Percentiles rank a stretch among this genome's conserved stretches.
phyloP scores from a whole-genome alignment of 1,284 basidiomycete genomes.

The Dichomitus squalens region DNA sequence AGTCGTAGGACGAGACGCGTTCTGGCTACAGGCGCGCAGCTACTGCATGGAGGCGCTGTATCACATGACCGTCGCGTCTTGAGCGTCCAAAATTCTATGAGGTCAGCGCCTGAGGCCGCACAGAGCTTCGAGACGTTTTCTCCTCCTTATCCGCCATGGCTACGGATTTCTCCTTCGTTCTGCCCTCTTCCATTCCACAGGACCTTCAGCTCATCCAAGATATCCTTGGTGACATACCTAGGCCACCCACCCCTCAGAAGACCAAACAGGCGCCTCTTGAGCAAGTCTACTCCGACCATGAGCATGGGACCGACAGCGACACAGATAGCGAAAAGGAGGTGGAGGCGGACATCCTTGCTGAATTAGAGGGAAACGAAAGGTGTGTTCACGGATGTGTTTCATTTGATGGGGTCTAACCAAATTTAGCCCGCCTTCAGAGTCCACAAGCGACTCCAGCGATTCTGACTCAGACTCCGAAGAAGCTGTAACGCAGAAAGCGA shows the following conservation, averaged over 20 bases:
- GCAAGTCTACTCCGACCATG: constrained; percentile 27
- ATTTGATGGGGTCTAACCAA: neutral
- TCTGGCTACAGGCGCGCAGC: neutral
- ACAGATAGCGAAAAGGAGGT: constrained; percentile 68
- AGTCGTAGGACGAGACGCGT: neutral
- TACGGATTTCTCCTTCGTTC: constrained; percentile 47
- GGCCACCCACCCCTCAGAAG: constrained; percentile 7
- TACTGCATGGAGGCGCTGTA: too few species aligned
- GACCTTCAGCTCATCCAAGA: constrained; percentile 74
- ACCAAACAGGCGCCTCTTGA: constrained; percentile 5
- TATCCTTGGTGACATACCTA: constrained; percentile 47
- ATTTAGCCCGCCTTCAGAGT: constrained; percentile 24
- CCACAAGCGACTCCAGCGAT: constrained; percentile 37
- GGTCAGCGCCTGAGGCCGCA: neutral
- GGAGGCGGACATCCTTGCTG: constrained; percentile 54
- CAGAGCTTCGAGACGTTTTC: neutral
- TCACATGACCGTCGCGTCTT: constrained; percentile 18
- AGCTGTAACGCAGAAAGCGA: constrained; percentile 25
- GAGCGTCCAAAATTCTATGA: constrained; percentile 4
- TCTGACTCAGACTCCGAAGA: constrained; percentile 44
- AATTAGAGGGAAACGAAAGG: constrained; percentile 39
- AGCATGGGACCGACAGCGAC: constrained; percentile 34
- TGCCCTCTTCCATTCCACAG: constrained; percentile 64
- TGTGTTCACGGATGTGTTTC: neutral
- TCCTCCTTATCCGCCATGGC: constrained; percentile 22